Conservation (phyloP, 2,329 filamentous ascomycete species). For the Talaromyces atroroseus region DNA sequence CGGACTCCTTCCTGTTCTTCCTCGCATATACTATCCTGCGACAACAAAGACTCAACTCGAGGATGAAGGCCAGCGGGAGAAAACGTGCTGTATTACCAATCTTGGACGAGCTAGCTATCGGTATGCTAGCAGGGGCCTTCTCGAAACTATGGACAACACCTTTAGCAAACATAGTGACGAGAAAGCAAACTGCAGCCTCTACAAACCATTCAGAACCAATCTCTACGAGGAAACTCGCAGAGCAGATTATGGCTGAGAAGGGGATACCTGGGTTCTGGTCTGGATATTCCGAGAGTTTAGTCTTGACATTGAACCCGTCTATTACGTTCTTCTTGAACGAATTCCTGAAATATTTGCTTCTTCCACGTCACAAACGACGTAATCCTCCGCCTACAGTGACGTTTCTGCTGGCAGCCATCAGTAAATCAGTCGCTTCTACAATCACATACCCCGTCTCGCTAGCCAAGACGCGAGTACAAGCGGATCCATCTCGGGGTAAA, state of each 20-base stretch:
- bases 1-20: conserved; percentile 82
- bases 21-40: conserved; percentile 64
- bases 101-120: conserved; percentile 68
- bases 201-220: conserved; percentile 23
- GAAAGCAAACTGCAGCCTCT: conserved; percentile 65
- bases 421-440: conserved; percentile 70
- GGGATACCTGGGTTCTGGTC: conserved; percentile 77
- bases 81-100: conserved; percentile 48
- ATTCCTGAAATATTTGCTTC: conserved; percentile 56
- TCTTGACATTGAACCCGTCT: conserved; percentile 79
- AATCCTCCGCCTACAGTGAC: conserved; percentile 52
- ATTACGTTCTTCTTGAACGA: conserved; percentile 82
- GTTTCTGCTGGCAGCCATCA: conserved; percentile 66
- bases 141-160: conserved; percentile 74
- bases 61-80: conserved; percentile 18
- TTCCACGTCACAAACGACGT: conserved; percentile 49
- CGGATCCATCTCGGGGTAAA: conserved; percentile 25
- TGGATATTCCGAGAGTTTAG: conserved; percentile 73
- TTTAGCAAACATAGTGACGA: conserved; percentile 72
- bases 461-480: conserved; percentile 74
- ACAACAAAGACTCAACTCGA: conserved; percentile 39
- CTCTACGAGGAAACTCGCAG: conserved; percentile 54
- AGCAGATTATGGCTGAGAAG: conserved; percentile 61
- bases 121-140: conserved; percentile 64
- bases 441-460: conserved; percentile 82